phyloP scores from a whole-genome alignment of 202 grass and related monocot genomes.

The Setaria italica region DNA sequence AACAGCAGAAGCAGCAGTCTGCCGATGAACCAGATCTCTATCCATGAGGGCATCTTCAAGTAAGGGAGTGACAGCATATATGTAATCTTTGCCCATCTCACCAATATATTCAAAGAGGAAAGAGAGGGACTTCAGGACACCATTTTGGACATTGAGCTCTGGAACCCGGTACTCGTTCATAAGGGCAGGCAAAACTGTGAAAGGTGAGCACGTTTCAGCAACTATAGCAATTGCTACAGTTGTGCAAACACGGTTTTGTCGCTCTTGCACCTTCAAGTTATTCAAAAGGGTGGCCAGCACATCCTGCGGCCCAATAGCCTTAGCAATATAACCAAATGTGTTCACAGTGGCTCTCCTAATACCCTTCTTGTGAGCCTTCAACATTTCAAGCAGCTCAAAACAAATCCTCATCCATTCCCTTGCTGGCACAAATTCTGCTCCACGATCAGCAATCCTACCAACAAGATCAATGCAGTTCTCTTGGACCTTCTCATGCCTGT shows the following conservation, averaged over 20 bases:
- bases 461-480: constrained; percentile 99
- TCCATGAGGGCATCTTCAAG: constrained; percentile 99
- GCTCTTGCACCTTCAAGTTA: constrained; percentile 95
- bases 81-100: constrained; percentile 99
- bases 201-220: constrained; percentile 95
- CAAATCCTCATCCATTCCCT: constrained; percentile 99
- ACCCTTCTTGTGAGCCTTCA: constrained; percentile 98
- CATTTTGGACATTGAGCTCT: constrained; percentile 97
- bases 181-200: constrained; percentile 86
- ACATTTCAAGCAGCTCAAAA: constrained; percentile 98
- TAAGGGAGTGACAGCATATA: constrained; percentile 91
- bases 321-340: constrained; percentile 99
- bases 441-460: constrained; percentile 95
- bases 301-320: constrained; percentile 95
- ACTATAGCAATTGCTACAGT: constrained; percentile 98
- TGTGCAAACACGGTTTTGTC: constrained; percentile 98
- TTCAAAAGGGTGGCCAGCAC: constrained; percentile 92
- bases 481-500: constrained; percentile 97
- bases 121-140: constrained; percentile 93
- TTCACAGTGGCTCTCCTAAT: constrained; percentile 97
- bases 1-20: constrained; percentile 94
- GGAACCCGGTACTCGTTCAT: constrained; percentile 97
- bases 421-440: constrained; percentile 95
- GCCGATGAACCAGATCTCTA: constrained; percentile 88
- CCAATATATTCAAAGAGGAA: constrained; percentile 99